Evolutionary conservation across 192 early-diverging fungal species (phyloP).

Genomic region (Linnemannia elongata): DNA sequence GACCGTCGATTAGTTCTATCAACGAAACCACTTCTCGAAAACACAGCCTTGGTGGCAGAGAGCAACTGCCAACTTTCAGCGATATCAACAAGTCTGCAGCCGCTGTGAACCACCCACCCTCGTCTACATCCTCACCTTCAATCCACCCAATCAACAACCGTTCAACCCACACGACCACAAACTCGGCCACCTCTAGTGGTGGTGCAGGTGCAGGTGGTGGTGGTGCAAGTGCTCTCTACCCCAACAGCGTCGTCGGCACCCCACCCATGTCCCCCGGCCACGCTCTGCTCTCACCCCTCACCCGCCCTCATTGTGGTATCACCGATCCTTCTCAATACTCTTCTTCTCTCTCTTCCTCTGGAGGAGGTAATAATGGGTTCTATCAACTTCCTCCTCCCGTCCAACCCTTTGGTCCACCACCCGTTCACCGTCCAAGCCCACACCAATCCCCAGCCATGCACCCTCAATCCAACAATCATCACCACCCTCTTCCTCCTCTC

Average conservation of each 20-base stretch:
- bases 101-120: neutral
- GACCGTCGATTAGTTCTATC: neutral
- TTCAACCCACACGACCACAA: neutral
- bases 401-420: constrained; percentile 17
- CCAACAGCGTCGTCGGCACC: constrained; percentile 23
- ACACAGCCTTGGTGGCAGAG: neutral
- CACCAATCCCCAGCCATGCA: constrained; percentile 51
- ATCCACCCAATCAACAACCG: constrained; percentile 3
- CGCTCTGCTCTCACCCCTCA: constrained; percentile 34
- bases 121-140: constrained; percentile 17
- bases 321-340: constrained; percentile 54
- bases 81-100: constrained; percentile 23
- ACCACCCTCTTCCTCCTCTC: constrained; percentile 13
- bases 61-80: constrained; percentile 41
- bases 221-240: constrained; percentile 26
- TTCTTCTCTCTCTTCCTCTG: constrained; percentile 21
- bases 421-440: constrained; percentile 10
- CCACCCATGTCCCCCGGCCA: constrained; percentile 54
- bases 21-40: neutral
- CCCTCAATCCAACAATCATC: constrained; percentile 24
- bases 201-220: neutral
- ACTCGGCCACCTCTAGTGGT: neutral
- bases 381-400: constrained; percentile 54
- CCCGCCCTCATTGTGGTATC: constrained; percentile 39
- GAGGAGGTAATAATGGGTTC: constrained; percentile 2